Evolutionary conservation across 2,329 filamentous ascomycete genomes (phyloP), one percentile per base, ranked within the genome.

Genomic region (Nothophaeocryptopus gaeumannii): DNA sequence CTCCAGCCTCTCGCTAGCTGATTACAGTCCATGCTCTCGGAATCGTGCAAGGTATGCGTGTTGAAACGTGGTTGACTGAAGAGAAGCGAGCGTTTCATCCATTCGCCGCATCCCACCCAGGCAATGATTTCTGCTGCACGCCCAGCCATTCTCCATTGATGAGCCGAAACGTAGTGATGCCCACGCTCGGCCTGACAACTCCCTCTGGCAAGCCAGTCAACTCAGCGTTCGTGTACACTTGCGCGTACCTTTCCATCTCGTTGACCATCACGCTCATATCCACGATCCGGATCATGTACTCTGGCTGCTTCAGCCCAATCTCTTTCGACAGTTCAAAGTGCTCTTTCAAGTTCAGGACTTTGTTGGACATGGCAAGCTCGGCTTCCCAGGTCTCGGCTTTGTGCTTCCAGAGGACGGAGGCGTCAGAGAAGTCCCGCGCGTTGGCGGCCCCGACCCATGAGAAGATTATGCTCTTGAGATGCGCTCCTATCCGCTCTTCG

Each of bases 371-470:
- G 7, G 39, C 39, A 7, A 41, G 30, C 16, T 41, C 39, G 10
- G 39, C 39, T 5, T 41, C 39, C 8, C 30, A 41, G 20, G 14
- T 30, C 14, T 26, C 26, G 7, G 39, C 39, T 30, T 41, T 41
- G 39, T 41, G 39, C 26, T 41, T 41, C 39, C 39, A 41, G n/a
- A 41, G 39, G 26, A 41, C 12, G 8, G 39, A 41, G 26, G 30
- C n/a, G n/a, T 32, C 26, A 13, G 39, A 41, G 39, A 41, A 41
- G 15, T 41, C 39, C 9, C 39, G 39, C 30, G 20, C 7, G 12
- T 41, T 41, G 3, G 39, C 39, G 2, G 39, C 39, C 8, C 12
- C 12, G 12, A 41, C 15, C 39, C 39, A 41, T 12, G 20, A 12
- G 12, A n/a, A 8, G 3, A 41, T 30, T 26, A 41, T 41, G 39